Evolutionary conservation across 2,329 filamentous ascomycete genomes (phyloP), one percentile per base, ranked within the genome.

Genomic region (Colletotrichum orbiculare): DNA sequence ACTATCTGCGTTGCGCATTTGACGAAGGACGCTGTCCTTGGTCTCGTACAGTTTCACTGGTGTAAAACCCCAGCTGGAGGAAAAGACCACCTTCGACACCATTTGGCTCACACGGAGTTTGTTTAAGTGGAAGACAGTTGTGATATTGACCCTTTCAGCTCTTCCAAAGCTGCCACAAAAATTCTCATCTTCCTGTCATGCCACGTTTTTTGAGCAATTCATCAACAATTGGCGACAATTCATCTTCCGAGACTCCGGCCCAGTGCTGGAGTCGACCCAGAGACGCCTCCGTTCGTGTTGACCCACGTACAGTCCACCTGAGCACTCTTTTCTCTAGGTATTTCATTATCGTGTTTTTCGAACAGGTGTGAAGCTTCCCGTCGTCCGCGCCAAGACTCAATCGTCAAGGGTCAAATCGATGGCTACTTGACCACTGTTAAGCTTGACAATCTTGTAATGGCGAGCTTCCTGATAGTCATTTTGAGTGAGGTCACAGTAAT

Each of bases 401-500:
- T 58, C 45, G 53, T 66, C 47, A 15, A 57, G 49, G 0, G 68
- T 70, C 6, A 69, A 61, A 45, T 68, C 68, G 13, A 69, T 65
- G 8, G 37, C 46, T 15, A 67, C 45, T 33, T 61, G 55, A 2
- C 57, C 62, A 9, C 55, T 65, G 6, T 52, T 38, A 8, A 60
- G 41, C 25, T 38, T 69, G 39, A 57, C 46, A 7, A 43, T 46
- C 34, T 70, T 70, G 17, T 58, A 65, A 2, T 54, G 62, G 7
- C 53, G 54, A 3, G 34, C 12, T 8, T 54, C 13, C 12, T 37
- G 13, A 15, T 43, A 10, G 6, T 54, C 50, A 6, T 73, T 70
- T 3, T 64, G 8, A 0, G 72, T 75, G 8, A 76, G 67, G 37
- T 76, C 74, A 37, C 70, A 43, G n/a, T 68, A 34, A 17, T 74